Base-by-base conservation (phyloP, 768 basidiomycete species). In the Amanita phalloides region DNA sequence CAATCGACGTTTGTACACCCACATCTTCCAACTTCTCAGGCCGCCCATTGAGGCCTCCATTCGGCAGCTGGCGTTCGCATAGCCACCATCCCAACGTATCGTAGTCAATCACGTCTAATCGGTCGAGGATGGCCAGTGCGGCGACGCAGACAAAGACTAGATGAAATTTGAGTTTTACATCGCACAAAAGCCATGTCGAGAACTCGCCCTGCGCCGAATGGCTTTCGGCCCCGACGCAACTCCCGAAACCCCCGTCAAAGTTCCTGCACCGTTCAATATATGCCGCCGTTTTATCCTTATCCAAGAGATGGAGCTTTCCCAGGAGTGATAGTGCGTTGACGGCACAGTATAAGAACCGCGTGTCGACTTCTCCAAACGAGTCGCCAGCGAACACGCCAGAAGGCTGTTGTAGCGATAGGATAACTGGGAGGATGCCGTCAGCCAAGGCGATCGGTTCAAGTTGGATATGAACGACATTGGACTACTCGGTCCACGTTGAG, bases 21-120 rank as follows among this genome's bases (percentile, higher is more conserved):
- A 95, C 96, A 62, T 98, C 95, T 68, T 93, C 90, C 32, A 98
- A 71, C 68, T 99, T 99, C 64, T 99, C 91, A 8, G 96, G 96
- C n/a, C 96, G 75, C 0, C 95, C 96, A 58, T 98, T 98, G 54
- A 99, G 70, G 0, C 96, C 96, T 6, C 96, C 96, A 59, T 79
- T 91, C 0, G 93, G 86, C 10, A 96, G 72, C 63, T 99, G 96
- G 6, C 96, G 75, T 62, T 98, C 96, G 5, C 88, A 78, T 3
- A 99, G 68, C 96, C 96, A 98, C 86, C 90, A 94, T 2, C 74
- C 86, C 1, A 97, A 69, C 26, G 81, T 87, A n/a, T 88, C 77
- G 2, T 71, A 62, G 60, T 97, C 91, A 3, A 95, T 76, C 28
- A 75, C 74, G 58, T 96, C 88, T 11, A 97, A 68, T 44, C 82